These are phyloP conservation scores for Diaporthe longicolla DNA, from an alignment of 2,329 filamentous ascomycete species.

Conservation along the genomic window DNA sequence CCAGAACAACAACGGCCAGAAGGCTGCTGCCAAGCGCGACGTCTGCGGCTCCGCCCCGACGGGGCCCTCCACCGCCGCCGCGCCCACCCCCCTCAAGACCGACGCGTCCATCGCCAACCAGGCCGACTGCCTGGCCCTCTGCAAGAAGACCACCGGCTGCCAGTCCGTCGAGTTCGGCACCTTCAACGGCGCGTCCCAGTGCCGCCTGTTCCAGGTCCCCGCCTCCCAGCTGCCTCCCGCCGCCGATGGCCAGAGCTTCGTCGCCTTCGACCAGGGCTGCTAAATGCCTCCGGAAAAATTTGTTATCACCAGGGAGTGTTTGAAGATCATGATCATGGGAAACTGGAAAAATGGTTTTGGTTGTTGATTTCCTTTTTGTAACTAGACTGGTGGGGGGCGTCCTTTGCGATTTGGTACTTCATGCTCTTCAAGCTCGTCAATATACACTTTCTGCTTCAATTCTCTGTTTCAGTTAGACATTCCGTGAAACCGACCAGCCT, in stretches of 20 bases:
- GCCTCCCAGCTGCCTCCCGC: constrained; percentile 13
- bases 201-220: constrained; percentile 23
- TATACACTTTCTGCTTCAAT: not conserved
- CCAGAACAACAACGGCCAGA: not conserved
- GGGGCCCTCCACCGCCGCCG: not conserved
- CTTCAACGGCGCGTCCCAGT: constrained; percentile 12
- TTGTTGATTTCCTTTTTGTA: constrained; percentile 5
- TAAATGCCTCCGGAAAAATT: not conserved
- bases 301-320: not conserved
- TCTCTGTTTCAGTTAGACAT: too few relatives aligned
- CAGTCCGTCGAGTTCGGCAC: constrained; percentile 21
- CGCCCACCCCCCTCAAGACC: constrained; percentile 8
- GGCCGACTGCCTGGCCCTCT: constrained; percentile 8
- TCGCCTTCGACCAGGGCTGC: constrained; percentile 24
- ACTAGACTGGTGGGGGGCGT: not conserved
- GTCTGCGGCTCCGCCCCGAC: constrained; percentile 8
- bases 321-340: not conserved
- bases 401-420: not conserved
- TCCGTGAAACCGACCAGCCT: too few relatives aligned
- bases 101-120: constrained; percentile 1
- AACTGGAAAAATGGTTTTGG: not conserved
- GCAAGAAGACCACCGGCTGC: not conserved
- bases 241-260: constrained; percentile 17
- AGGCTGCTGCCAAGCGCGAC: constrained; percentile 11
- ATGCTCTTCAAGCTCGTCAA: constrained; percentile 8